Evolutionary conservation across 2,329 filamentous ascomycete species (phyloP), one percentile per base, ranked within the genome.

Genomic region (Clarireedia homoeocarpa): DNA sequence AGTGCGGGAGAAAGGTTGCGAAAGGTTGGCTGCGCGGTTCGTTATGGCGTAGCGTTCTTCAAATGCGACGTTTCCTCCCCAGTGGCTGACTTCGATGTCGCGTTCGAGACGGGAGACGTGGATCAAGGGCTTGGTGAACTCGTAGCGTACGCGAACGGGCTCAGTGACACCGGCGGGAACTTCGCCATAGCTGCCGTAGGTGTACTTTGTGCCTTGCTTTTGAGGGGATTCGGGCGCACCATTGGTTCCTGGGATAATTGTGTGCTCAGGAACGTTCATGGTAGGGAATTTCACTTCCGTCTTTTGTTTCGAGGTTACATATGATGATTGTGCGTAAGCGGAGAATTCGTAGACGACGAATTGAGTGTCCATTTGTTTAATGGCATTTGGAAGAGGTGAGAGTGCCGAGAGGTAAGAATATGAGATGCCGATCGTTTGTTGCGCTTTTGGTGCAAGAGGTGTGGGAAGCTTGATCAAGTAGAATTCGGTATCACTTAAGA

Each of bases 11-110:
- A 94, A 92, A 38, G 86, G 82, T 57, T 78, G 77, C 36, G 81
- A 79, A 50, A 92, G 77, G 71, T 88, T 86, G 50, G 94, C 95
- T 61, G 88, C 94, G 61, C 87, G 84, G 77, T 99, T 92, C 66
- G 83, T 82, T 63, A 97, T 79, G 72, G 86, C 89, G 74, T 96
- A 96, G 57, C 89, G 84, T 75, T 99, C 94, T 74, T 99, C 94
- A 50, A 91, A 90, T 1, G 94, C 94, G 53, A 97, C 74, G 70
- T 99, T 99, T 60, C 94, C 94, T 63, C 94, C 94, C 94, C 94
- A 99, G 73, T 97, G 94, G 70, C 89, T 95, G 65, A 99, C 86
- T 72, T 99, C 94, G 61, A 99, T 76, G 67, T 97, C 91, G 58
- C 94, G 86, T 73, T 97, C 89, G 58, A 99, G 77, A 15, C 82